A percentile compares a stretch with the other conserved stretches of the same genome.
Evolutionary conservation across 1,139 yeast species (phyloP).

Genomic region (Candida labiduridarum): DNA sequence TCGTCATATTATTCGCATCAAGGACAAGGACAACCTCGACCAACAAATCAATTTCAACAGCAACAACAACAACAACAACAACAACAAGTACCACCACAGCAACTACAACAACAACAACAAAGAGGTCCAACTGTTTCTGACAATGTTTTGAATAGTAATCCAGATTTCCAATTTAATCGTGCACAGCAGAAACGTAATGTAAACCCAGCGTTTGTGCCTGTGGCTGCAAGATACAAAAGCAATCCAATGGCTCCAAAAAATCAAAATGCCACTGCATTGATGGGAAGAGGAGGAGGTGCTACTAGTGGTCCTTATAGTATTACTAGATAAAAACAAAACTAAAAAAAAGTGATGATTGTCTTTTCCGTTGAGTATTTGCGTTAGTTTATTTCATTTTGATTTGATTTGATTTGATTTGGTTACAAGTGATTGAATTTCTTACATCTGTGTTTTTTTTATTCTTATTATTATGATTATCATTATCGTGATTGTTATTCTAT

Average conservation of each 20-base stretch:
- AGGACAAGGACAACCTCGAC: constrained; percentile 14
- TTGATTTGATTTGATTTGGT: too few relatives aligned
- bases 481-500: too few relatives aligned
- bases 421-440: not conserved
- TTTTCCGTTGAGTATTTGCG: not conserved
- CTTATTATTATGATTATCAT: not conserved
- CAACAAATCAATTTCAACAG: constrained; percentile 13
- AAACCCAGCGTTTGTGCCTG: constrained; percentile 22
- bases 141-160: constrained; percentile 50
- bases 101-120: too few relatives aligned
- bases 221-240: constrained; percentile 19
- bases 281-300: constrained; percentile 17
- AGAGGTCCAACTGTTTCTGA: constrained; percentile 46
- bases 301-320: constrained; percentile 25
- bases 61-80: constrained; percentile 15
- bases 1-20: constrained; percentile 5
- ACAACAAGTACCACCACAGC: too few relatives aligned
- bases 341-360: too few relatives aligned
- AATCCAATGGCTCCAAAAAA: constrained; percentile 5
- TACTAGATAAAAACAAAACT: constrained; percentile 15
- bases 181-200: constrained; percentile 25
- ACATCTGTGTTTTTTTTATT: not conserved
- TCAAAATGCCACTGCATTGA: constrained; percentile 17
- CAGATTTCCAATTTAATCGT: constrained; percentile 57
- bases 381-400: too few relatives aligned